A percentile compares a stretch with the other conserved stretches of the same genome.
Conservation (phyloP, 306 rosid species). For the Carpinus viminea region DNA sequence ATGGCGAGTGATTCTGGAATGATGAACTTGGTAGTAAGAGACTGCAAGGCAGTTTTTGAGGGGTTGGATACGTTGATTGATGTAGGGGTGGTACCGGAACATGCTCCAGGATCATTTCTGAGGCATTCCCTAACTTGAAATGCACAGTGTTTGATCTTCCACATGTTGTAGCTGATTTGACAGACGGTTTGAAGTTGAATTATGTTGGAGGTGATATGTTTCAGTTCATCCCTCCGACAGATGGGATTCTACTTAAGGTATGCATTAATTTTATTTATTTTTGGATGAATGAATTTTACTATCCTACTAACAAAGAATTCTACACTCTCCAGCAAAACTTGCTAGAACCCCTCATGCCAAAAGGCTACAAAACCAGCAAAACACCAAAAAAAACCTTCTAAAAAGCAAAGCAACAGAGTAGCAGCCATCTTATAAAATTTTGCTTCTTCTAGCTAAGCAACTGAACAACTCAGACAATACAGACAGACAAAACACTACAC, state of each 20-base stretch:
- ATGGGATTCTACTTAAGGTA: constrained; percentile 53
- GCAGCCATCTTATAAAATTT: too few species aligned
- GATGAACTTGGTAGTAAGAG: constrained; percentile 37
- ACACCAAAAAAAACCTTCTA: too few species aligned
- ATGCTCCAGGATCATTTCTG: constrained; percentile 27
- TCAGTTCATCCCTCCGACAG: constrained; percentile 49
- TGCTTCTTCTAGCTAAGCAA: too few species aligned
- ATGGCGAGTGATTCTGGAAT: constrained; percentile 48
- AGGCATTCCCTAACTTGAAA: constrained; percentile 45
- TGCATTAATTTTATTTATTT: background rate
- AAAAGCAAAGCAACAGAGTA: too few species aligned
- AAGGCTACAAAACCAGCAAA: too few species aligned
- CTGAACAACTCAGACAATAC: too few species aligned
- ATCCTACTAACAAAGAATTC: too few species aligned
- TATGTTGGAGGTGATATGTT: constrained; percentile 58
- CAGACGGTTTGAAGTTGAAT: constrained; percentile 36
- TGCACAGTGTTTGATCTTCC: constrained; percentile 53
- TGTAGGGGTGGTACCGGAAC: constrained; percentile 46
- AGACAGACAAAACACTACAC: too few species aligned
- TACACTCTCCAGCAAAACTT: too few species aligned
- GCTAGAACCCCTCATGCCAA: too few species aligned
- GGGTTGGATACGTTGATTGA: constrained; percentile 36
- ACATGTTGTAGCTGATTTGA: constrained; percentile 38
- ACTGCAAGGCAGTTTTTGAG: constrained; percentile 44
- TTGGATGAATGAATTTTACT: too few species aligned